These are phyloP conservation scores for Polyporus tsugae DNA, from an alignment of 1,284 basidiomycete species.

Conservation along the genomic window DNA sequence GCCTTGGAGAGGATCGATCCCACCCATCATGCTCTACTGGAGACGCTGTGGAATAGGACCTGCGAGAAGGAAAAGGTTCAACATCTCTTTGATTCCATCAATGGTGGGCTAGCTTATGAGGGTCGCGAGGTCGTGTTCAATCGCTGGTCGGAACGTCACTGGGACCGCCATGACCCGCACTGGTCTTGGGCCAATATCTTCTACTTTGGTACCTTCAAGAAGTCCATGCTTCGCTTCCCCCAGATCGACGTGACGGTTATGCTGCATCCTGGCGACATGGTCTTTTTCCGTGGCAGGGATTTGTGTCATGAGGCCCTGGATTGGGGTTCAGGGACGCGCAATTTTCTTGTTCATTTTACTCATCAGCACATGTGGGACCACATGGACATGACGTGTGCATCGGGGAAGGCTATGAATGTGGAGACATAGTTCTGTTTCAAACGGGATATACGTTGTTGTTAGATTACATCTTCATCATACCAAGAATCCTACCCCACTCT, in stretches of 20 bases:
- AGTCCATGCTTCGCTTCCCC: neutral
- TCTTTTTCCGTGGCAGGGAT: neutral
- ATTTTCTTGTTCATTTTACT: neutral
- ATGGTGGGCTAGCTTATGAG: neutral
- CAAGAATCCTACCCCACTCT: too few species aligned
- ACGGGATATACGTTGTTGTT: neutral
- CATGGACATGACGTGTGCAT: neutral
- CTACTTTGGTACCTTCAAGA: neutral
- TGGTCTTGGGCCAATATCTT: neutral
- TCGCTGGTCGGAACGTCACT: neutral
- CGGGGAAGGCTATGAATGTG: neutral
- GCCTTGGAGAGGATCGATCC: neutral
- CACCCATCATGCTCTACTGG: neutral
- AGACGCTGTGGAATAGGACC: neutral
- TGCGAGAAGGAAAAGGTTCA: neutral
- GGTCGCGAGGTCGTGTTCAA: neutral
- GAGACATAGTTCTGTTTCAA: too few species aligned
- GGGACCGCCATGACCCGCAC: neutral
- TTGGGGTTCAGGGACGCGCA: neutral
- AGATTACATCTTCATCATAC: neutral
- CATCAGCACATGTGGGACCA: neutral
- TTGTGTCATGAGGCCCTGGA: neutral
- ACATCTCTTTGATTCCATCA: neutral
- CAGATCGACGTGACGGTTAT: neutral
- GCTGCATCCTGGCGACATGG: neutral